Base-by-base conservation (phyloP, 1,139 yeast genomes). In the Blastobotrys persicus region DNA sequence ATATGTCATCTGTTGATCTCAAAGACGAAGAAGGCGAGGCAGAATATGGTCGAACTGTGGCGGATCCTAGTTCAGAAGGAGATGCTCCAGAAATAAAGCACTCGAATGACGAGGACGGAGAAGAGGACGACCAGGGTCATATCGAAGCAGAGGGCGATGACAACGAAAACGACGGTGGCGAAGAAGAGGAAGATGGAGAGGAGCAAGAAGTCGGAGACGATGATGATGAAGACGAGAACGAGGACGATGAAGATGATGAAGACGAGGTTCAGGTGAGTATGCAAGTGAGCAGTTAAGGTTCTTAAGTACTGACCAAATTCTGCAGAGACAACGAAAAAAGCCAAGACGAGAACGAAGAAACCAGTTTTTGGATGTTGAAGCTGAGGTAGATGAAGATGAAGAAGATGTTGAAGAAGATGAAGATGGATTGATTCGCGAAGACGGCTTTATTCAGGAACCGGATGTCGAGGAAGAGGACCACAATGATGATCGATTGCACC, bases 341-440 rank as follows among this genome's bases (percentile, higher is more conserved):
- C 3, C 83, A 72, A 75, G 67, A 79, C 80, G 67, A 76, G 84
- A 70, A 77, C 82, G 67, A 76, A 82, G 89, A 61, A 92, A 92
- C 68, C 92, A 87, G 74, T 92, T 92, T 69, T 78, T 92, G 70
- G 99, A 92, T 85, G 95, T 92, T 50, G 98, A 92, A 75, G 99
- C 99, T 52, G 98, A 92, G 67, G 99, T 92, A 51, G 96, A 94
- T 67, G 98, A 92, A 54, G 98, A 92, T 59, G 98, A 92, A 52
- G 98, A 92, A 58, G 98, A 92, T 38, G 91, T 84, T 37, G 85
- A 88, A 45, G 98, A 91, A 59, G 98, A 89, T 53, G 97, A 88
- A 60, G 96, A 92, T 9, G 97, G 86, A 56, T 72, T 88, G 39
- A 80, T 86, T 50, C 80, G 91, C 61, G 95, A 89, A 64, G 96